Percentiles rank a stretch among this genome's conserved stretches.
phyloP scores from a whole-genome alignment of 495 filamentous ascomycete genomes.

The Penicillium desertorum region DNA sequence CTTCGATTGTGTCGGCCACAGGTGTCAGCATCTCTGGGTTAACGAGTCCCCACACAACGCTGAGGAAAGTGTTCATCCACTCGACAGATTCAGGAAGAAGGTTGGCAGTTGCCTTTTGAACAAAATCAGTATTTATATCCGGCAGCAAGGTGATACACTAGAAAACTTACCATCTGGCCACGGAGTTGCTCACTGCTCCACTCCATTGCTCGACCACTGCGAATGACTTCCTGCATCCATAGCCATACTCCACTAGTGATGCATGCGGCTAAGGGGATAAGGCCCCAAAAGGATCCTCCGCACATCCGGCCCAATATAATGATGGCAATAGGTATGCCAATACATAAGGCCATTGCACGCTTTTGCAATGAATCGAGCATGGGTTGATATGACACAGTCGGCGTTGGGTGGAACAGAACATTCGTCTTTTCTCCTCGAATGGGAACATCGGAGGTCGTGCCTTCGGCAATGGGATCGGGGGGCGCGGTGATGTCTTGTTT shows the following conservation, averaged over 20 bases:
- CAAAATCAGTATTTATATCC: conserved; percentile 18
- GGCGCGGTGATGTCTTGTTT: conserved; percentile 90
- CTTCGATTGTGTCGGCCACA: conserved; percentile 72
- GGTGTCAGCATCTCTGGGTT: conserved; percentile 90
- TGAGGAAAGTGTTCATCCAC: conserved; percentile 89
- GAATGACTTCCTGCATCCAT: conserved; percentile 83
- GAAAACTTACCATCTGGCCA: conserved; percentile 66
- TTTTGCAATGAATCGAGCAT: conserved; percentile 78
- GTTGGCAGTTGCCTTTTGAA: conserved; percentile 65
- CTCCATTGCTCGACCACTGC: conserved; percentile 77
- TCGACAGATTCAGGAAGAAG: conserved; percentile 90
- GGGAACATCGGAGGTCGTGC: conserved; percentile 85
- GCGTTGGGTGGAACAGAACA: conserved; percentile 92
- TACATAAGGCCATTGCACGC: conserved; percentile 64
- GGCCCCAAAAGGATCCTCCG: conserved; percentile 70
- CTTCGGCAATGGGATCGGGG: conserved; percentile 76
- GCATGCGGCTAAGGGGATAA: conserved; percentile 68
- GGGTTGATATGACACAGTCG: conserved; percentile 78
- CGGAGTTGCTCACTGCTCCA: conserved; percentile 85
- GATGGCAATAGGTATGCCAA: conserved; percentile 66
- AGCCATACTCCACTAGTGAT: conserved; percentile 75
- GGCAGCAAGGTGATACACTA: not conserved
- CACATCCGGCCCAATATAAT: conserved; percentile 76
- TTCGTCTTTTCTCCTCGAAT: conserved; percentile 97
- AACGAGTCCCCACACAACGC: conserved; percentile 81